Base-by-base conservation (phyloP, 2,329 filamentous ascomycete species). In the Colletotrichum gloeosporioides region DNA sequence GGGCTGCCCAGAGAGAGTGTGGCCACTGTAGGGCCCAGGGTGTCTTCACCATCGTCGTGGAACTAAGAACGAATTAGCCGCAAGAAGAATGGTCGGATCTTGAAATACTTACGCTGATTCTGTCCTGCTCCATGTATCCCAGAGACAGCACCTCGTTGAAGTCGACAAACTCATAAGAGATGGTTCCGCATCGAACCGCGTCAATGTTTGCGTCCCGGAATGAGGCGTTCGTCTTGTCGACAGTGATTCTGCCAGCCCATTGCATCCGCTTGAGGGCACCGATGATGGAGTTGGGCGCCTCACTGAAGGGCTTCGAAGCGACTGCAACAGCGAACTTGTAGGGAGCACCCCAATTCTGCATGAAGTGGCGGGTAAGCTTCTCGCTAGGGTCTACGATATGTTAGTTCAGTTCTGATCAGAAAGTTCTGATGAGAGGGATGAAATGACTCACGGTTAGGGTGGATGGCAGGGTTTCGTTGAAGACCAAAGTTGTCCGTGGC, bases 111-210 rank as follows among this genome's bases (percentile, higher is more conserved):
- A 90, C 89, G 32, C 85, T 87, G 69, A 94, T 93, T 32, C 87
- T 86, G 65, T 92, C 89, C 0, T 87, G 83, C 79, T 93, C 87
- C 79, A 93, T 90, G 80, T 94, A 95, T 0, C 90, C 92, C 1
- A 94, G 85, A 3, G 89, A 88, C 1, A 94, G 88, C 8, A 92
- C 83, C 80, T 94, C 93, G 76, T 94, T 94, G 83, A 93, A 93
- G 8, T 88, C 85, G 1, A 84, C 77, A 27, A 83, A 82, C 1
- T 78, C 73, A 9, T 74, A 62, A 6, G 82, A 80, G 65, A 84
- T 79, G 79, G 49, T 49, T 18, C 79, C 70, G 25, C 44, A 69
- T n/a, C 18, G 69, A n/a, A 57, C n/a, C 62, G 61, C 18, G 22
- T 57, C 13, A 9, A 15, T 53, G 6, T 68, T 34, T 8, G 72